Base-by-base conservation (phyloP, 176 grass and related monocot genomes). In the Coix lacrymajobi region DNA sequence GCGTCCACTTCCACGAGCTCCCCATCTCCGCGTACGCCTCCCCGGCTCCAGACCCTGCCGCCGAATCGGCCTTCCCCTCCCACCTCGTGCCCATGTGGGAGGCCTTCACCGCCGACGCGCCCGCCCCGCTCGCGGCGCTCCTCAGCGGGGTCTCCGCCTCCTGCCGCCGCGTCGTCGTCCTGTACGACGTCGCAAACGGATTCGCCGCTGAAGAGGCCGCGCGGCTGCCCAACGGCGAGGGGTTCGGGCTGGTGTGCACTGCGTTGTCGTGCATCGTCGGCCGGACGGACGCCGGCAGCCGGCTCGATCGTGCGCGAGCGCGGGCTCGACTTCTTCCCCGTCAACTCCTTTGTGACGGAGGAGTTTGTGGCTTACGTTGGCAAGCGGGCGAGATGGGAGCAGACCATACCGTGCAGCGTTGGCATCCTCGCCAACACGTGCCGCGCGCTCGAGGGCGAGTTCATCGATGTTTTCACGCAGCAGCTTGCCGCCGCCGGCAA, bases 1-100 rank as follows among this genome's bases (percentile, higher is more conserved):
- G 69, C 19, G n/a, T 87, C 62, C 33, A 65, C 10, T 91, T 91
- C 81, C 85, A 86, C 79, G 80, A 87, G 43, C 78, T 94, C 44
- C 48, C n/a, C 77, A 58, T 89, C 38, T 65, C 92, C 10, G 1
- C 9, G 31, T 92, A 89, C 75, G 30, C 20, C 81, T 85, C 77
- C 4, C 81, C 73, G 33, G 31, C 86, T 1, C 87, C 89, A 0
- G 69, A 91, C 19, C 84, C 72, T 38, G 17, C 69, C 71, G 71
- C 81, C 25, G 3, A 17, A 14, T 44, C 52, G 32, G 76, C 83
- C 2, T 92, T 78, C 68, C 87, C 89, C 0, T 39, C 84, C 38
- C 89, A 94, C 67, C 48, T 89, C 66, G 62, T 82, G 75, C 89
- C 89, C 1, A 20, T 88, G 0, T 44, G 20, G 19, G 30, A 88